Evolutionary conservation across 768 basidiomycete species (phyloP), one percentile per base, ranked within the genome.

Genomic region (Aureoboletus auriporus): DNA sequence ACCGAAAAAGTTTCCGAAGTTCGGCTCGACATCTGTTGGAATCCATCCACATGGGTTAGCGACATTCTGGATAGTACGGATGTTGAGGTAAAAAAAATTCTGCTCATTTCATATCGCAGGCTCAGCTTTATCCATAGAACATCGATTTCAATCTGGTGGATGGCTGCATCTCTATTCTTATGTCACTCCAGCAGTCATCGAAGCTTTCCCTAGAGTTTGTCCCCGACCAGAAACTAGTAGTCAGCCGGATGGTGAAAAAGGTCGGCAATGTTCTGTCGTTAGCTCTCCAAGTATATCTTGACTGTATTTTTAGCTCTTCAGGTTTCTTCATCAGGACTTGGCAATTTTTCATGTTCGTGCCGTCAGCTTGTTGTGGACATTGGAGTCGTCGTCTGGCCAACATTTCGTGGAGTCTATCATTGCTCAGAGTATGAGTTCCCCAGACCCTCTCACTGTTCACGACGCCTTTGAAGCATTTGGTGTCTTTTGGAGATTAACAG

Each of bases 381-480:
- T 96, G 35, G 82, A 93, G 56, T 69, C 53, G 47, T 73, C 35
- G 60, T 77, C 13, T 73, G 80, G 28, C 62, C 73, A 73, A 12
- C 74, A 78, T 27, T 78, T 87, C 59, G 80, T 94, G 8, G 90
- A 94, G 60, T 82, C 89, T 5, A 84, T 91, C 38, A 68, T 97
- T 28, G 80, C 92, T 1, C 78, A 84, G 49, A 78, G 76, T 13
- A 77, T 98, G 71, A 76, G 76, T 9, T 78, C 83, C 7, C 61
- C 75, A 0, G 75, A 82, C 29, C 66, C 71, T 7, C 60, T 61
- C 2, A 72, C 74, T 36, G 69, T 76, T 3, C 68, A 77, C 14
- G 77, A 80, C 16, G 79, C 83, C 2, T 89, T 84, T 60, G 89
- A 95, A 55, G 89, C 88, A 0, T 97, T 99, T 64, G 93, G 95